phyloP scores from a whole-genome alignment of 352 stramenopile species.

The Phytopythium sindhum region DNA sequence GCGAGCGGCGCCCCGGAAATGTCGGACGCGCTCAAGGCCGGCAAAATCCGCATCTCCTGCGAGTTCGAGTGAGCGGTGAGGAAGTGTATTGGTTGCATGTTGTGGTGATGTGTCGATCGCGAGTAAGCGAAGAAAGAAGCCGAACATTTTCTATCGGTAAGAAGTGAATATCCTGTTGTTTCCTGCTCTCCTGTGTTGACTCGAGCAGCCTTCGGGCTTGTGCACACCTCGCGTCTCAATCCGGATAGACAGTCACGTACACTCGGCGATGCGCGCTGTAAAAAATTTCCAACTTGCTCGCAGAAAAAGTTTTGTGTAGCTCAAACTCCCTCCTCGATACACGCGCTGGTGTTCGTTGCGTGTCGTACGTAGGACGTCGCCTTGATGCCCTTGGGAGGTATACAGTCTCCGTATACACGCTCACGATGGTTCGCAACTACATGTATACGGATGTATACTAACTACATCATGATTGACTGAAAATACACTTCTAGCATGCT shows the following conservation, averaged over 20 bases:
- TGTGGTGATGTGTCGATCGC: neutral
- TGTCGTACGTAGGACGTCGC: no score
- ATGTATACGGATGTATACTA: no score
- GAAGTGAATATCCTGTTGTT: neutral
- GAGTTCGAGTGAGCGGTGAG: conserved; percentile 27
- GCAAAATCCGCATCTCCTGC: conserved; percentile 41
- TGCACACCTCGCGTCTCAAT: neutral
- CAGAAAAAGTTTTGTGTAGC: no score
- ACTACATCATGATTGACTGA: no score
- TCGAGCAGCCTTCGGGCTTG: neutral
- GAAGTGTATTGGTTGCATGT: neutral
- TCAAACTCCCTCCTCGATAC: no score
- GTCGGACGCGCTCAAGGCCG: conserved; percentile 32
- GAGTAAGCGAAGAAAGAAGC: neutral
- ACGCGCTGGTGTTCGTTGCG: no score
- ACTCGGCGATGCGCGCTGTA: neutral
- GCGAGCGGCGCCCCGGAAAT: conserved; percentile 16
- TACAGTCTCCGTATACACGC: no score
- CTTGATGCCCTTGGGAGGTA: no score
- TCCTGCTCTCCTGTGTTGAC: no score
- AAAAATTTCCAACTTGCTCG: neutral
- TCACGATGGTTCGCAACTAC: no score
- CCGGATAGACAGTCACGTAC: neutral
- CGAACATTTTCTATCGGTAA: neutral
- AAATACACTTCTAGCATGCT: no score